These are phyloP conservation scores for Raphanus raphanistrum DNA, from an alignment of 345 rosid genomes.

Conservation along the genomic window DNA sequence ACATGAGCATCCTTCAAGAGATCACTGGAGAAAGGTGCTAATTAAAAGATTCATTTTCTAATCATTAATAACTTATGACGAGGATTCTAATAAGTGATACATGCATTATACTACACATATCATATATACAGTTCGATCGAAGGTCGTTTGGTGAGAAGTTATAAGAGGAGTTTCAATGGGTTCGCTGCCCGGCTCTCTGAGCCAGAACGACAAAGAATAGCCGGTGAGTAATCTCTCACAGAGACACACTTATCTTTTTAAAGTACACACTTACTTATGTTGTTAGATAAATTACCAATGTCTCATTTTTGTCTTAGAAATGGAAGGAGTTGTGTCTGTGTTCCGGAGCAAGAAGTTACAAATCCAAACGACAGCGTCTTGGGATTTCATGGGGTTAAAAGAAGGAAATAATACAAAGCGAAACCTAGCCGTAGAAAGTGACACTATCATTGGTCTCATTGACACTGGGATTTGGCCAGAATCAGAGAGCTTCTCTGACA, in stretches of 20 bases:
- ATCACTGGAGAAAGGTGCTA: slow-evolving; percentile 29
- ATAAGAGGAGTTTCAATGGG: slow-evolving; percentile 64
- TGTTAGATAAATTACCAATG: neutral
- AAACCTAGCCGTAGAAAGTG: slow-evolving; percentile 28
- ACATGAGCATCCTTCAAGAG: slow-evolving; percentile 39
- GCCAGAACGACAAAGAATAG: slow-evolving; percentile 45
- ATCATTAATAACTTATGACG: neutral
- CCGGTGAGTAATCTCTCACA: slow-evolving; percentile 33
- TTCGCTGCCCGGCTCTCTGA: slow-evolving; percentile 54
- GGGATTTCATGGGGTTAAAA: slow-evolving; percentile 55
- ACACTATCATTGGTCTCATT: slow-evolving; percentile 44
- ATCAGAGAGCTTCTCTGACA: slow-evolving; percentile 46
- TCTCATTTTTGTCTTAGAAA: slow-evolving; percentile 23
- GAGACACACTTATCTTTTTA: no score
- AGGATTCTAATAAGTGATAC: neutral
- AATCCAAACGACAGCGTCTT: slow-evolving; percentile 53
- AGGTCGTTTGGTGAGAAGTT: slow-evolving; percentile 48
- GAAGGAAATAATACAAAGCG: slow-evolving; percentile 16
- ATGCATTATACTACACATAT: neutral
- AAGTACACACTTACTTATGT: neutral
- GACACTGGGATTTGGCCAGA: slow-evolving; percentile 56
- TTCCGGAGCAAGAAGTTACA: slow-evolving; percentile 40
- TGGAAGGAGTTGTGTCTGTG: slow-evolving; percentile 50
- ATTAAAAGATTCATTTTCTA: neutral
- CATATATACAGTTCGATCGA: slow-evolving; percentile 26